A percentile compares a stretch with the other conserved stretches of the same genome.
These are phyloP conservation scores for Solioccasus polychromus DNA, from an alignment of 768 basidiomycete genomes.

Conservation along the genomic window DNA sequence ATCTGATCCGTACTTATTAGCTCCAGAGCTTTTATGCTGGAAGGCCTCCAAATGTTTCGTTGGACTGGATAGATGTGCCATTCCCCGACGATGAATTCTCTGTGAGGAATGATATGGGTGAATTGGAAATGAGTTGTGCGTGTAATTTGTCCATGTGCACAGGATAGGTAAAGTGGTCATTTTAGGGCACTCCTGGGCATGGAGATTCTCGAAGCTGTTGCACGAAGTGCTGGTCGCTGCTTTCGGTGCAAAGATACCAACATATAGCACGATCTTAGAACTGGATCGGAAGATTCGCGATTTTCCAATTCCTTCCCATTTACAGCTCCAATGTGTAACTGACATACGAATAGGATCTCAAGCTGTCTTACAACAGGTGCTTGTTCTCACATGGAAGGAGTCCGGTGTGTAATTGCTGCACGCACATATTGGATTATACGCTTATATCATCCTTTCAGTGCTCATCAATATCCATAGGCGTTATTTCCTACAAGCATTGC, in stretches of 20 bases:
- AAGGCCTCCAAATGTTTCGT: constrained; percentile 53
- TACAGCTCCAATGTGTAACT: constrained; percentile 37
- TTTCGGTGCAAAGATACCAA: constrained; percentile 50
- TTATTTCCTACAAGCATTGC: constrained; percentile 66
- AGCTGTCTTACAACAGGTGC: constrained; percentile 40
- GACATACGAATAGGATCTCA: constrained; percentile 16
- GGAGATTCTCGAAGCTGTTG: constrained; percentile 51
- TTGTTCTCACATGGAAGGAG: constrained; percentile 48
- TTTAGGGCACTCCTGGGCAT: constrained; percentile 56
- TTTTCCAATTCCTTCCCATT: constrained; percentile 47
- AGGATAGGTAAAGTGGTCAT: not conserved
- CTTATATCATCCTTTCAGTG: constrained; percentile 33
- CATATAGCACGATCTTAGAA: constrained; percentile 51
- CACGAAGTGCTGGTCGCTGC: constrained; percentile 49
- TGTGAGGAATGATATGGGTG: constrained; percentile 31
- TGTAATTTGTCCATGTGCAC: not conserved
- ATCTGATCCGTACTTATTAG: not conserved
- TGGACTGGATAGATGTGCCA: constrained; percentile 53
- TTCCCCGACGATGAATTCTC: constrained; percentile 46
- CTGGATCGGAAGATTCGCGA: constrained; percentile 62
- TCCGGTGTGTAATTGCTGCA: constrained; percentile 34
- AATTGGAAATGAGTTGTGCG: constrained; percentile 44
- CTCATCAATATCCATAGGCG: constrained; percentile 64
- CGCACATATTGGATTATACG: not conserved
- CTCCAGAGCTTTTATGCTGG: constrained; percentile 60